Evolutionary conservation across 306 rosid species (phyloP).

Genomic region (Cicer judaicum): DNA sequence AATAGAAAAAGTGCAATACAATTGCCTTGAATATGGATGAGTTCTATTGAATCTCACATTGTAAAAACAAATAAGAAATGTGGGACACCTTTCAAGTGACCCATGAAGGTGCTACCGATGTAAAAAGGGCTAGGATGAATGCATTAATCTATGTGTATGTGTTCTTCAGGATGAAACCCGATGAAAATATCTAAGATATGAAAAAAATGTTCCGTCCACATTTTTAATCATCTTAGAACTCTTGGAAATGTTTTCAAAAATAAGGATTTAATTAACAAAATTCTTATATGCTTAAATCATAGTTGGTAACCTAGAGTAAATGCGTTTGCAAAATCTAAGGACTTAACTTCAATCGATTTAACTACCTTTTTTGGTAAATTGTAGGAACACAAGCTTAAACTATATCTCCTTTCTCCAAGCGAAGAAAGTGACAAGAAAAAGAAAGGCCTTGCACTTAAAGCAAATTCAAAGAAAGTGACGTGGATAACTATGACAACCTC

Average conservation of each 20-base stretch:
- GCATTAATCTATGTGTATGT: no score
- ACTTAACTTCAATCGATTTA: background rate
- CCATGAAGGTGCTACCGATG: background rate
- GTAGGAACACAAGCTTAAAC: background rate
- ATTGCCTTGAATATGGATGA: background rate
- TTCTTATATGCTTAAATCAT: background rate
- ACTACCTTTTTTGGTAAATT: background rate
- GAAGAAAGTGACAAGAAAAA: no score
- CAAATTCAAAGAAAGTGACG: no score
- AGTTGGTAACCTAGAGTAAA: no score
- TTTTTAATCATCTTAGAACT: no score
- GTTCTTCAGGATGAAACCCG: no score
- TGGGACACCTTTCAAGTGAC: conserved; percentile 1
- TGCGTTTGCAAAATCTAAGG: background rate
- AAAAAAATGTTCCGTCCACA: no score
- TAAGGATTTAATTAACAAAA: background rate
- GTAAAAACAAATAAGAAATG: background rate
- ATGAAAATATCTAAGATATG: no score
- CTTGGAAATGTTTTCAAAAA: no score
- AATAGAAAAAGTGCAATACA: background rate
- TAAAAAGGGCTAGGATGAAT: background rate
- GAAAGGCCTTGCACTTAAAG: no score
- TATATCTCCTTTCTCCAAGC: no score
- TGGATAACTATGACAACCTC: no score
- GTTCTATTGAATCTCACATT: background rate